A percentile compares a stretch with the other conserved stretches of the same genome.
These are phyloP conservation scores for Corylus heterophylla DNA, from an alignment of 306 rosid species.

Conservation along the genomic window DNA sequence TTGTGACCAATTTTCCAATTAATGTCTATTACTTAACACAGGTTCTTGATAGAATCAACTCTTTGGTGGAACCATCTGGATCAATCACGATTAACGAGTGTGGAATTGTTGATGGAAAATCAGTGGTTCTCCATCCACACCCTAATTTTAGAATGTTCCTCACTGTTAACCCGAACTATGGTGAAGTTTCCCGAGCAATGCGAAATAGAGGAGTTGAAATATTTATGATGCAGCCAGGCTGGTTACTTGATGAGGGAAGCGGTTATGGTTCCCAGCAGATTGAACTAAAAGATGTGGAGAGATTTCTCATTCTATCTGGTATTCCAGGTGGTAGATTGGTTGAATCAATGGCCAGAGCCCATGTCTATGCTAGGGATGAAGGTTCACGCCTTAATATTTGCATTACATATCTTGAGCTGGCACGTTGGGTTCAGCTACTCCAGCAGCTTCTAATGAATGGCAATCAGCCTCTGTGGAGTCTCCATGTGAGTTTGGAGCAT, in stretches of 20 bases:
- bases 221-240: constrained; percentile 76
- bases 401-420: constrained; percentile 74
- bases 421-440: constrained; percentile 88
- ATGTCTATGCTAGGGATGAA: constrained; percentile 68
- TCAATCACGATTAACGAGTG: constrained; percentile 87
- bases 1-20: background rate
- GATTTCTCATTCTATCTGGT: constrained; percentile 68
- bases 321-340: constrained; percentile 64
- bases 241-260: constrained; percentile 54
- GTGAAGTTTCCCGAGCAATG: constrained; percentile 98
- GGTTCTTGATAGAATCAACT: constrained; percentile 98
- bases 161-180: constrained; percentile 77
- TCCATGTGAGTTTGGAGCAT: constrained; percentile 85
- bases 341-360: constrained; percentile 71
- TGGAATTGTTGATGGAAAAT: constrained; percentile 80
- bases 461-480: constrained; percentile 73
- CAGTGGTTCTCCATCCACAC: constrained; percentile 76
- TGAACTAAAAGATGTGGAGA: constrained; percentile 61
- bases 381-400: constrained; percentile 47
- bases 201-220: constrained; percentile 96
- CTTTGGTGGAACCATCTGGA: constrained; percentile 84
- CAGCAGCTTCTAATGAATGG: constrained; percentile 72
- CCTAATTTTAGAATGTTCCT: constrained; percentile 87
- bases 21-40: constrained; percentile 4
- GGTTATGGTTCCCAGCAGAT: constrained; percentile 31